Evolutionary conservation across 2,329 filamentous ascomycete species (phyloP), one percentile per base, ranked within the genome.

Genomic region (Scopulariopsis brevicaulis): DNA sequence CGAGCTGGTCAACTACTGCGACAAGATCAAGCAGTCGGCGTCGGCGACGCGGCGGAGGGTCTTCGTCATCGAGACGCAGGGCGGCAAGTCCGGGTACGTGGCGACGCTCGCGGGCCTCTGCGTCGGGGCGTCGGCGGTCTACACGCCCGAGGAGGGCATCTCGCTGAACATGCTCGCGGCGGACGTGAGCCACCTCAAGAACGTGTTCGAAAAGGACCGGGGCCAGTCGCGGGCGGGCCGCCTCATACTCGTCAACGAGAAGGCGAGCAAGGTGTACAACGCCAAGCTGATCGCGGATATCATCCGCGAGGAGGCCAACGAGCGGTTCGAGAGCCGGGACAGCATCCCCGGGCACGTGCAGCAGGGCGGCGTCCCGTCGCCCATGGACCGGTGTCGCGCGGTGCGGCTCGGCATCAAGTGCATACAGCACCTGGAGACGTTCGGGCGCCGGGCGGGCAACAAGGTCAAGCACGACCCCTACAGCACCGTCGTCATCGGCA

Each of bases 11-110:
- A 83, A 87, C 64, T 99, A 96, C 74, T 96, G 93, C 70, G 94
- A 99, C 77, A 93, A 92, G 67, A 96, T 97, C 73, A 91, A 95
- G 72, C 94, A 97, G 71, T 96, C 92, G 1, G 94, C 94, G 0
- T 96, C 92, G 1, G 92, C 94, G 1, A 95, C 91, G 1, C 87
- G 94, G 59, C 86, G 94, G 52, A 86, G 94, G 61, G 93, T 97
- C 58, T 99, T 99, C 73, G 92, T 99, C 57, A 93, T 99, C 58
- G 94, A 99, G 75, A 97, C 94, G 0, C 94, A 99, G 74, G 94
- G 94, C 65, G 94, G 94, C 40, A 86, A 89, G 59, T 96, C 90
- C 4, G 94, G 94, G 22, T 99, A 97, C 72, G 83, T 97, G 60
- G 93, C 93, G 32, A 96, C 90, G 0, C 81, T 96, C 58, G 91